Evolutionary conservation across 2,329 filamentous ascomycete genomes (phyloP).

Genomic region (Clarireedia monteithiana): DNA sequence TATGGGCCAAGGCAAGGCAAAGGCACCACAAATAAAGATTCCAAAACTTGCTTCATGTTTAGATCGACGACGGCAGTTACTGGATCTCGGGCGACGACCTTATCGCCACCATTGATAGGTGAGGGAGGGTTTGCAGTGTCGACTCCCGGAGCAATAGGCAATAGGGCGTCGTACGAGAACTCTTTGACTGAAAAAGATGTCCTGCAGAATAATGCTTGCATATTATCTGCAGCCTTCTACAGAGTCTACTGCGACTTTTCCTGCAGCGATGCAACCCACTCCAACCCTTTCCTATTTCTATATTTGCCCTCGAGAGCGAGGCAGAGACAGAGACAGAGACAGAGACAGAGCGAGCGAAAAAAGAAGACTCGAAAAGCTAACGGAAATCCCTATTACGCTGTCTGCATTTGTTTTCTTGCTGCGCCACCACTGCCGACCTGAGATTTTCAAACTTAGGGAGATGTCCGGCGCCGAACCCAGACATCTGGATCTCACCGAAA

Average conservation of each 20-base stretch:
- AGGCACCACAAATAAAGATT: too few relatives aligned
- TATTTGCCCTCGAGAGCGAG: not conserved
- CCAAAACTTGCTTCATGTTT: too few relatives aligned
- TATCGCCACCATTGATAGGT: not conserved
- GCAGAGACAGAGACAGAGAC: too few relatives aligned
- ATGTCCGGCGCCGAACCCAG: not conserved
- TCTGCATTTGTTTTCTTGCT: not conserved
- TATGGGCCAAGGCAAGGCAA: too few relatives aligned
- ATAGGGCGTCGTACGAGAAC: not conserved
- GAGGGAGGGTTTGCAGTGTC: not conserved
- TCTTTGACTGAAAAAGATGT: not conserved
- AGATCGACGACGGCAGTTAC: too few relatives aligned
- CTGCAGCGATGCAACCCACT: not conserved
- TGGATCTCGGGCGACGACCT: too few relatives aligned
- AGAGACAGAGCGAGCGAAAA: too few relatives aligned
- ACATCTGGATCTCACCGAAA: not conserved
- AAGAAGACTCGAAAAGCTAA: not conserved
- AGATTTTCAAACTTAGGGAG: not conserved
- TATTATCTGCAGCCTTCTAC: constrained; percentile 2
- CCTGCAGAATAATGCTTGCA: constrained; percentile 1
- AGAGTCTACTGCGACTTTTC: not conserved
- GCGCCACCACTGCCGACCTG: not conserved
- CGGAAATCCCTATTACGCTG: not conserved
- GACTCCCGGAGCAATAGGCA: not conserved
- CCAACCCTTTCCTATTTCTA: not conserved